phyloP scores from a whole-genome alignment of 441 rosid genomes.

The Populus trichocarpa region DNA sequence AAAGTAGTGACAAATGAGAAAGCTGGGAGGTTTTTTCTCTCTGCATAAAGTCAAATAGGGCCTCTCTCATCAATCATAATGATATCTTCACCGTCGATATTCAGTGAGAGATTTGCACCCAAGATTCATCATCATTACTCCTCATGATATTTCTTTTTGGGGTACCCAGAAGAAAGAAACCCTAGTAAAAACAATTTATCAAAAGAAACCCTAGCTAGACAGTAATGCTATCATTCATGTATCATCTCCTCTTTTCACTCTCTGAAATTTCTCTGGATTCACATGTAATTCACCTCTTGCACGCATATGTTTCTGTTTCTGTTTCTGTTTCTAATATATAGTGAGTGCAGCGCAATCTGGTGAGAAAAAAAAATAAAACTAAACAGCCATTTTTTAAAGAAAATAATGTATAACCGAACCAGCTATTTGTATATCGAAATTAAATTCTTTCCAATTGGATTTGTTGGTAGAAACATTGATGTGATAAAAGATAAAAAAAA shows the following conservation, averaged over 20 bases:
- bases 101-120: conserved; percentile 67
- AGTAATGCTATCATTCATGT: conserved; percentile 14
- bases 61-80: conserved; percentile 55
- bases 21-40: conserved; percentile 41
- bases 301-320: too few species aligned
- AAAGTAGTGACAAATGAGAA: conserved; percentile 30
- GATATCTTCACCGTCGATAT: conserved; percentile 59
- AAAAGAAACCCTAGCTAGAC: conserved; percentile 18
- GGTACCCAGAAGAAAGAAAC: conserved; percentile 24
- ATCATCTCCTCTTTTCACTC: conserved; percentile 19
- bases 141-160: conserved; percentile 28
- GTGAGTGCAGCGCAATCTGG: too few species aligned
- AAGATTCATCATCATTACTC: conserved; percentile 86
- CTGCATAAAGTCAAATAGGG: conserved; percentile 56
- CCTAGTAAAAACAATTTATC: neutral
- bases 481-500: too few species aligned
- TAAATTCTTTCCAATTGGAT: too few species aligned
- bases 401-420: too few species aligned
- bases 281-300: neutral
- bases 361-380: too few species aligned
- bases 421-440: too few species aligned
- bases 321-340: neutral
- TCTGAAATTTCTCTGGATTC: neutral
- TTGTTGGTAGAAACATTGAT: too few species aligned
- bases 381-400: too few species aligned